Evolutionary conservation across 345 rosid species (phyloP).

Genomic region (Alliaria petiolata): DNA sequence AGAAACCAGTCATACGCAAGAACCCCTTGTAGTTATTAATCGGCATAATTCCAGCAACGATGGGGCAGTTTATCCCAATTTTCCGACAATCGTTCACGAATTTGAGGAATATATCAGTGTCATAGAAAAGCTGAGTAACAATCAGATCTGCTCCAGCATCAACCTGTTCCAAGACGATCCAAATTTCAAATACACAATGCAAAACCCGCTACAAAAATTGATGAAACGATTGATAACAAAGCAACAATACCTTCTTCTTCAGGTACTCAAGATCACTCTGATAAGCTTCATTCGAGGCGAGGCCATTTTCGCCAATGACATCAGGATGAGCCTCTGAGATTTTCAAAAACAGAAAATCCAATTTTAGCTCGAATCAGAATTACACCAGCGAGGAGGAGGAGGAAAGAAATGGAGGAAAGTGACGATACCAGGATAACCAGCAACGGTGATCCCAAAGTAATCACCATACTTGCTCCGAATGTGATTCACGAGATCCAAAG

Average conservation of each 20-base stretch:
- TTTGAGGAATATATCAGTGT: constrained; percentile 83
- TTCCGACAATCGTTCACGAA: constrained; percentile 92
- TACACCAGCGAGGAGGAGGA: neutral
- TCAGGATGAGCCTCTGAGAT: constrained; percentile 90
- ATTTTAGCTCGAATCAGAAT: neutral
- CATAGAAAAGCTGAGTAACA: constrained; percentile 82
- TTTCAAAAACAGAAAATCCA: neutral
- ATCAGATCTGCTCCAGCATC: constrained; percentile 98
- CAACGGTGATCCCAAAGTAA: constrained; percentile 95
- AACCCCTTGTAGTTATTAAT: constrained; percentile 91
- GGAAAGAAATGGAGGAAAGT: neutral
- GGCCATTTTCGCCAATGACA: constrained; percentile 58
- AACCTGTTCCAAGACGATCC: constrained; percentile 40
- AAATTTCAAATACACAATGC: neutral
- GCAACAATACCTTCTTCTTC: constrained; percentile 63
- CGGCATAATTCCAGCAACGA: constrained; percentile 98
- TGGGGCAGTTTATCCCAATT: constrained; percentile 81
- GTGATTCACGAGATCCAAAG: constrained; percentile 89
- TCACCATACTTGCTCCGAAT: constrained; percentile 69
- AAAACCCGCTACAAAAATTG: neutral
- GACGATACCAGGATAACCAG: constrained; percentile 91
- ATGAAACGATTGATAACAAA: neutral
- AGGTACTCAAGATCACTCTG: constrained; percentile 81
- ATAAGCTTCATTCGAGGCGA: constrained; percentile 63
- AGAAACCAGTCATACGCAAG: constrained; percentile 91